Percentiles rank a stretch among this genome's conserved stretches.
Conservation (phyloP, 148 eudicot genomes). For the Rhododendron henanense region DNA sequence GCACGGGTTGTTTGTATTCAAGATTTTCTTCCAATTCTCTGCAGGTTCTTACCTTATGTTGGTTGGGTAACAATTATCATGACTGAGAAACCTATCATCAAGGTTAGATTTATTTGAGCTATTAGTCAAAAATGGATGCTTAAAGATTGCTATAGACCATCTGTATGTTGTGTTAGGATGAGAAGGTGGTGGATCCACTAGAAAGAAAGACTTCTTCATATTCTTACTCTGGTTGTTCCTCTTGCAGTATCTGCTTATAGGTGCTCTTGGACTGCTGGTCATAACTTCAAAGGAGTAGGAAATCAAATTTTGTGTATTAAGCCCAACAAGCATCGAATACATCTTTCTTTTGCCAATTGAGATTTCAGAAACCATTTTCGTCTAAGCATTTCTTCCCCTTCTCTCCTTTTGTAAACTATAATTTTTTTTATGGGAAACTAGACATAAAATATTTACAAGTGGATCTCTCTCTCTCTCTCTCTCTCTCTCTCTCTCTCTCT, state of each 20-base stretch:
- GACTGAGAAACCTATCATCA: slow-evolving; percentile 30
- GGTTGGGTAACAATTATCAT: slow-evolving; percentile 26
- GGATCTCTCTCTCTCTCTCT: too few relatives aligned
- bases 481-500: neutral
- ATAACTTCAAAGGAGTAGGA: slow-evolving; percentile 39
- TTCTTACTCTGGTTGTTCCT: neutral
- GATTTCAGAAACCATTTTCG: neutral
- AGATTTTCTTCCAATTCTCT: neutral
- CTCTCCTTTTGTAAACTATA: neutral
- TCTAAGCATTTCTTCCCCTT: neutral
- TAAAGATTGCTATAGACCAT: neutral
- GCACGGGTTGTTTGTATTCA: slow-evolving; percentile 15
- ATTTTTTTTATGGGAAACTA: too few relatives aligned
- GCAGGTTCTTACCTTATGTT: slow-evolving; percentile 26
- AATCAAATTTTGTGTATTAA: neutral
- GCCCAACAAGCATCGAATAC: neutral
- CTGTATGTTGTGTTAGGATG: neutral
- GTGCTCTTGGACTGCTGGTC: slow-evolving; percentile 40
- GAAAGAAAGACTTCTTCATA: neutral
- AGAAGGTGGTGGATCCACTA: too few relatives aligned
- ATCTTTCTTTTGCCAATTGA: neutral
- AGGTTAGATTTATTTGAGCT: slow-evolving; percentile 31
- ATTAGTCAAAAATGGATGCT: neutral
- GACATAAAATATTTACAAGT: neutral
- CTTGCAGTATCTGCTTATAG: slow-evolving; percentile 47